Conservation (phyloP, 129 eudicot species). For the Chrysanthemum seticuspe region DNA sequence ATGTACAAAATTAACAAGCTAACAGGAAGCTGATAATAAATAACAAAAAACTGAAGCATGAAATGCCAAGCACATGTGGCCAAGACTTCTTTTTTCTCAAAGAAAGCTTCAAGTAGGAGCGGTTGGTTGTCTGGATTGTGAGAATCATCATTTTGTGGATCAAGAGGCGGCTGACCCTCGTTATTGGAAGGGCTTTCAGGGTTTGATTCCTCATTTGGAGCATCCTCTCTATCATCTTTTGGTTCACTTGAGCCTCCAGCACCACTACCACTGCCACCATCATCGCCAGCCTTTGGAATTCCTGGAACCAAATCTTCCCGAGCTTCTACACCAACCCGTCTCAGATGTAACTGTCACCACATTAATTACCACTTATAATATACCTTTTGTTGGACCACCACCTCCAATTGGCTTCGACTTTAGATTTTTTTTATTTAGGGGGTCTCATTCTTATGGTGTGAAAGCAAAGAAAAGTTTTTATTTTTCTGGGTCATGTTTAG, state of each 20-base stretch:
- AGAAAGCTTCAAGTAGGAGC: conserved; percentile 8
- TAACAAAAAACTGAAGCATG: conserved; percentile 27
- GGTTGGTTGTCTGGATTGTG: conserved; percentile 37
- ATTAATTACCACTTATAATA: conserved; percentile 5
- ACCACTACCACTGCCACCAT: conserved; percentile 41
- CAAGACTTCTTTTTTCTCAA: conserved; percentile 25
- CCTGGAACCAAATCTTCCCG: conserved; percentile 70
- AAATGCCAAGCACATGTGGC: conserved; percentile 32
- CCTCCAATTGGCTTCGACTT: background rate
- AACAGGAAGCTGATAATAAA: conserved; percentile 32
- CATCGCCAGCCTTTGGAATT: conserved; percentile 38
- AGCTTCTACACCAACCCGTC: conserved; percentile 92
- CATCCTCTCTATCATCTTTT: conserved; percentile 37
- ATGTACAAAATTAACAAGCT: conserved; percentile 44
- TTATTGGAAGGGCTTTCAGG: conserved; percentile 32
- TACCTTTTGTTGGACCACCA: background rate
- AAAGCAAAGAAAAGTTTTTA: background rate
- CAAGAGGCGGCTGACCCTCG: conserved; percentile 47
- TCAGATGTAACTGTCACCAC: conserved; percentile 70
- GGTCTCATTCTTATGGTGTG: background rate
- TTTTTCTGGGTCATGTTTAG: background rate
- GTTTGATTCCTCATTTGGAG: conserved; percentile 45
- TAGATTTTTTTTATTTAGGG: background rate
- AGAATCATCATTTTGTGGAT: conserved; percentile 36
- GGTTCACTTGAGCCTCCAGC: conserved; percentile 37